These are phyloP conservation scores for Syncephalastrum contaminatum DNA, from an alignment of 371 early-diverging fungal genomes.

Conservation along the genomic window DNA sequence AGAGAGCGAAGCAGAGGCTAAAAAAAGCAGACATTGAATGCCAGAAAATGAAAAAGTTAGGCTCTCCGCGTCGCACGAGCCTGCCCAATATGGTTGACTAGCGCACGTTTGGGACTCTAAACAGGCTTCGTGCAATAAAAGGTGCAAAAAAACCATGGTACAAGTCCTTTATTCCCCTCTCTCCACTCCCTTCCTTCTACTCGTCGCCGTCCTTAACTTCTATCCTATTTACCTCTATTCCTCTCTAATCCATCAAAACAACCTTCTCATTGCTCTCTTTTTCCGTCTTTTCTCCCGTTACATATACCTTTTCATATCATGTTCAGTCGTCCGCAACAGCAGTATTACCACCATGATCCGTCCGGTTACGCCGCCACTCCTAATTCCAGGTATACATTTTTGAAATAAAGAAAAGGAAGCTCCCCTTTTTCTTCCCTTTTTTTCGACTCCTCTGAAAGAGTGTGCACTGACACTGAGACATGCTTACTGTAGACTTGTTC, in stretches of 20 bases:
- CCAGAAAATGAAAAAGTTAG: too few species aligned
- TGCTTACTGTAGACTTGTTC: conserved; percentile 3
- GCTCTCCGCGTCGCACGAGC: too few species aligned
- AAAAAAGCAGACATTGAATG: too few species aligned
- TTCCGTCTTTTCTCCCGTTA: not conserved
- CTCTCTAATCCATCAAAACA: not conserved
- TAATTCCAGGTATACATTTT: conserved; percentile 15
- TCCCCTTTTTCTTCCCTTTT: too few species aligned
- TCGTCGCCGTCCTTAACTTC: not conserved
- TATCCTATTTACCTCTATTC: not conserved
- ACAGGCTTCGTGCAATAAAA: too few species aligned
- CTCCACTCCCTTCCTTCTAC: conserved; percentile 7
- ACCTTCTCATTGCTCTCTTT: not conserved
- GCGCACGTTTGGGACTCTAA: too few species aligned
- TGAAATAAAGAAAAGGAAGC: too few species aligned
- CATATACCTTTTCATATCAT: conserved; percentile 5
- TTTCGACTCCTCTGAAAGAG: conserved; percentile 3
- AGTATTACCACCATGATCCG: not conserved
- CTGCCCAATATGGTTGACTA: too few species aligned
- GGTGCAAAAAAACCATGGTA: too few species aligned
- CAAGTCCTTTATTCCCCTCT: conserved; percentile 1
- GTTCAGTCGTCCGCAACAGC: conserved; percentile 15
- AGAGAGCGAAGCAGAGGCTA: too few species aligned
- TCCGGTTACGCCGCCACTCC: conserved; percentile 7
- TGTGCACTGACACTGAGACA: not conserved